Evolutionary conservation across 176 grass and related monocot species (phyloP).

Genomic region (Elymus sibiricus): DNA sequence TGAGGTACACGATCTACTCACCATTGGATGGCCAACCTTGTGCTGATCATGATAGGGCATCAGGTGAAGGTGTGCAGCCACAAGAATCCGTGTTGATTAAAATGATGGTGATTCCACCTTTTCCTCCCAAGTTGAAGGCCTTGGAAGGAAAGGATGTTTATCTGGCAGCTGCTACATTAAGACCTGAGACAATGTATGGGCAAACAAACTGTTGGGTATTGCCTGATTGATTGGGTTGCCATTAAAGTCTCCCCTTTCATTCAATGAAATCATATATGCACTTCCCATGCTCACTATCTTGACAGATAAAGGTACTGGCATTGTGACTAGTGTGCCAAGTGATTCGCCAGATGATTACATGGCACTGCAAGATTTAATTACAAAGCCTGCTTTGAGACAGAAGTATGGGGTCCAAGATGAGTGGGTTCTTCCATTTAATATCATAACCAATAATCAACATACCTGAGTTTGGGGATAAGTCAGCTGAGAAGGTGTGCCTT

Average conservation of each 20-base stretch:
- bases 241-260: conserved; percentile 68
- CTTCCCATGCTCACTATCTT: conserved; percentile 79
- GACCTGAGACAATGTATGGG: conserved; percentile 85
- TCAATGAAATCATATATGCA: conserved; percentile 65
- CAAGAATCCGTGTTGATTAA: conserved; percentile 87
- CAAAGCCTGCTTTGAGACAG: conserved; percentile 54
- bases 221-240: conserved; percentile 81
- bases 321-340: conserved; percentile 70
- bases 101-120: conserved; percentile 70
- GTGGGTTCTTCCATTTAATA: conserved; percentile 66
- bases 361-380: conserved; percentile 61
- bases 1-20: conserved; percentile 73
- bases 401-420: conserved; percentile 74
- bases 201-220: conserved; percentile 84
- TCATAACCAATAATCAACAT: conserved; percentile 73
- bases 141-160: conserved; percentile 73
- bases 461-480: conserved; percentile 69
- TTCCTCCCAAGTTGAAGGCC: conserved; percentile 55
- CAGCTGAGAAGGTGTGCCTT: conserved; percentile 62
- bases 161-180: conserved; percentile 72
- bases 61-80: conserved; percentile 67
- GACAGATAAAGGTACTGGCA: conserved; percentile 63
- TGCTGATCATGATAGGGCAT: conserved; percentile 67
- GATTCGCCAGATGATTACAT: conserved; percentile 81
- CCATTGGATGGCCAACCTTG: conserved; percentile 83